Evolutionary conservation across 2,329 filamentous ascomycete species (phyloP).

Genomic region (Leptographium wingfieldii): DNA sequence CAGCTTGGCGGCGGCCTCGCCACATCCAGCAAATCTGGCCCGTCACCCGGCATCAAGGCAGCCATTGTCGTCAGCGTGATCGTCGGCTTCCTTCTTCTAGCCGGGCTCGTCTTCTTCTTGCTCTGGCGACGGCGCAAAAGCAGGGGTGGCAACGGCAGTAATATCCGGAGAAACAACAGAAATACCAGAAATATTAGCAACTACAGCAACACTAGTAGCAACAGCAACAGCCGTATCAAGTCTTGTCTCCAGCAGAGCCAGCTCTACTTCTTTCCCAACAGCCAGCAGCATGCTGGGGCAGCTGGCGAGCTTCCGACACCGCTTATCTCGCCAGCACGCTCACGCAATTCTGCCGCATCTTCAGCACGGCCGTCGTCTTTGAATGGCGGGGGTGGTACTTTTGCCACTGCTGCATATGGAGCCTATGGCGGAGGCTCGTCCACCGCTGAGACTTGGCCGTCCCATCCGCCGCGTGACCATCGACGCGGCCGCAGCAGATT

Average conservation of each 20-base stretch:
- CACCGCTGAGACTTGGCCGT: slow-evolving; percentile 8
- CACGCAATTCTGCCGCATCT: neutral
- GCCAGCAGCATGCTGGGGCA: slow-evolving; percentile 12
- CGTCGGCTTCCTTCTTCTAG: slow-evolving; percentile 24
- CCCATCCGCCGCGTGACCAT: neutral
- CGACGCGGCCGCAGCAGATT: slow-evolving; percentile 24
- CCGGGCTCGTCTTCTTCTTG: slow-evolving; percentile 24
- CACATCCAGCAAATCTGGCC: slow-evolving; percentile 7
- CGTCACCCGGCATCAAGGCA: slow-evolving; percentile 25
- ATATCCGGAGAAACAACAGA: no score
- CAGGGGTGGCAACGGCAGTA: slow-evolving; percentile 8
- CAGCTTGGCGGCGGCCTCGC: neutral
- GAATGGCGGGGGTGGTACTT: neutral
- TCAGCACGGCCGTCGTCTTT: slow-evolving; percentile 13
- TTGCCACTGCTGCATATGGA: neutral
- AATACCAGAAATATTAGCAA: slow-evolving; percentile 1
- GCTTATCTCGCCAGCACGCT: slow-evolving; percentile 24
- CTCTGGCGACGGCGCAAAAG: slow-evolving; percentile 16
- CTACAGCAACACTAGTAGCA: neutral
- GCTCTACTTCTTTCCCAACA: neutral
- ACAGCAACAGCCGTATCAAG: neutral
- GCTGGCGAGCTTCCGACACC: slow-evolving; percentile 25
- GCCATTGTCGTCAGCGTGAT: slow-evolving; percentile 31
- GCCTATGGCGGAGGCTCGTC: neutral
- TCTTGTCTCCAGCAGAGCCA: slow-evolving; percentile 4